Base-by-base conservation (phyloP, 495 filamentous ascomycete species). In the Aspergillus nidulans region DNA sequence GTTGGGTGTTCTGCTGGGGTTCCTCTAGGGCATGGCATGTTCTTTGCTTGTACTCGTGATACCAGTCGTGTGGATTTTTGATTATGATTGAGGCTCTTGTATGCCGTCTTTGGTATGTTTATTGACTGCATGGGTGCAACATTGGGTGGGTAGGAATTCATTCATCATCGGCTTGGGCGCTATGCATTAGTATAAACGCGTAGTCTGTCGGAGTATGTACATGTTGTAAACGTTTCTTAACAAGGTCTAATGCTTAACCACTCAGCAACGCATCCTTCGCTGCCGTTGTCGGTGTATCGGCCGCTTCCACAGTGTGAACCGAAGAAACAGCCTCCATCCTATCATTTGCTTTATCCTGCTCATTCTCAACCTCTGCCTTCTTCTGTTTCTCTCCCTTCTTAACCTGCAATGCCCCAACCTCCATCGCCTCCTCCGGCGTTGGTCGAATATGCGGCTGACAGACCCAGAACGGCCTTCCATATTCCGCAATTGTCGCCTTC, bases 381-480 rank as follows among this genome's bases (percentile, higher is more conserved):
- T 63, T 57, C 24, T 55, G 50, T 8, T 63, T 68, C 12, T 51
- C 74, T 56, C 81, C 81, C 65, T 83, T 85, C 61, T 84, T 88
- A 36, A 83, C 66, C 49, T 74, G 81, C 63, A 97, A 75, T 36
- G 85, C 84, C 3, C 94, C 94, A 61, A 86, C 90, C 60, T 84
- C 83, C 52, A 92, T 56, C 16, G 94, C 94, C 72, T 97, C 92
- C 62, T 89, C 89, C 0, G 94, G 94, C 62, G 96, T 62, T 34
- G 91, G 92, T 26, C 94, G 76, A 2, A 96, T 78, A 60, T 97
- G 89, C 3, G 94, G 90, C 71, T 99, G 94, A 41, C 89, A 92
- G 4, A 96, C 75, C 89, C 92, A 99, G 80, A 84, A 97, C 3
- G 94, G 94, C 49, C 89, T 70, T 63, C 81, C 83, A 63, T 88